Evolutionary conservation across 768 basidiomycete species (phyloP), one percentile per base, ranked within the genome.

Genomic region (Podaxis carcinomalis): DNA sequence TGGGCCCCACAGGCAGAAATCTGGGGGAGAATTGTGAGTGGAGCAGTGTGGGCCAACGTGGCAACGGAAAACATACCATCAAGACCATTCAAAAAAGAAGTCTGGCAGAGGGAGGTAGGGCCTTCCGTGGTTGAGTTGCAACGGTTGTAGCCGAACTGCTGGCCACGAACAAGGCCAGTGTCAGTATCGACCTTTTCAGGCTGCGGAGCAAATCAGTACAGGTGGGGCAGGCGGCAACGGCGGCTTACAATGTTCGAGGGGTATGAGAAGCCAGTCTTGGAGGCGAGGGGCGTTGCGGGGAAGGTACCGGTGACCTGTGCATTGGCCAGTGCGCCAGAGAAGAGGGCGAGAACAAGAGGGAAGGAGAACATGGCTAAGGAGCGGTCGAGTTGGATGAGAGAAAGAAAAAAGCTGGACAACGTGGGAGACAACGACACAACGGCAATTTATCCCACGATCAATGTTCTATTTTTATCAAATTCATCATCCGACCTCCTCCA

Each of bases 1-100:
- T 0, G 87, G 82, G 32, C 78, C 85, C 84, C 86, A 90, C 0
- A 90, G 66, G 64, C 89, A 90, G 71, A 87, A 90, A 67, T 90
- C 89, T 87, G 40, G 1, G 19, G 21, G 5, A 61, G 37, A 47
- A 14, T 39, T 19, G 28, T 47, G 35, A 46, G 25, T 40, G 40
- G 23, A 37, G 36, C 5, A 10, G 9, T 5, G 40, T 11, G 4
- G 4, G n/a, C 13, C 3, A 32, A 13, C 44, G 51, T 44, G 46
- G 61, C 35, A 50, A 61, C 32, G 44, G 28, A 21, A 21, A n/a
- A 67, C 73, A 42, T 49, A 85, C 69, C 63, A 46, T 66, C 80
- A 36, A 85, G 71, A 63, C 70, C 68, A 74, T 86, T 87, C 50
- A 83, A 69, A 63, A 83, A 77, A 4, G 77, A 69, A 1, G 89